These are phyloP conservation scores for Macrocybe gigantea DNA, from an alignment of 768 basidiomycete species.

Conservation along the genomic window DNA sequence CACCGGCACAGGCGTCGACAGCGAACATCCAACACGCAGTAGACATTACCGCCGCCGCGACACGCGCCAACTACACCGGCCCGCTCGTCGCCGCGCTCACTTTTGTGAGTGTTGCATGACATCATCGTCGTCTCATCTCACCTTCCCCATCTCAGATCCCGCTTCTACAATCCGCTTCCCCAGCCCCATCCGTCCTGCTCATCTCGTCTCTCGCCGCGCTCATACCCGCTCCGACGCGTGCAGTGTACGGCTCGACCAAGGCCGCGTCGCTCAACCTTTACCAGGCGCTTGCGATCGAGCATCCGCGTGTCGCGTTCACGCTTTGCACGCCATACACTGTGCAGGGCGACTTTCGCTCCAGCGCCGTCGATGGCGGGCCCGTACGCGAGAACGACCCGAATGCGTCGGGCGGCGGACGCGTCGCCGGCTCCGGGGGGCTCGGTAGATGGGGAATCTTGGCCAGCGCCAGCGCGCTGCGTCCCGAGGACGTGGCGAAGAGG, in stretches of 20 bases:
- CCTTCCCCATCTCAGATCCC: conserved; percentile 53
- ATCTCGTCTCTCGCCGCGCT: conserved; percentile 74
- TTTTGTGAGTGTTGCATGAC: conserved; percentile 44
- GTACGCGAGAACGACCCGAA: conserved; percentile 48
- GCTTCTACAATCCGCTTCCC: conserved; percentile 56
- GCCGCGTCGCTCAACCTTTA: conserved; percentile 72
- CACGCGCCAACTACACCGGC: conserved; percentile 62
- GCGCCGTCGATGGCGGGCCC: conserved; percentile 59
- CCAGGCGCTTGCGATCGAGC: conserved; percentile 76
- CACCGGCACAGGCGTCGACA: conserved; percentile 31
- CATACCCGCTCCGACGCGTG: conserved; percentile 81
- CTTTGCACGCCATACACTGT: conserved; percentile 64
- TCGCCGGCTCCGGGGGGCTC: too few species aligned
- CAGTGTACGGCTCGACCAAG: conserved; percentile 83
- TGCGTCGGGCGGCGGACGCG: conserved; percentile 29
- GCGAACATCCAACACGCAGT: conserved; percentile 58
- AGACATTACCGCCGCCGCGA: conserved; percentile 50
- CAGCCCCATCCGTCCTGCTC: conserved; percentile 68
- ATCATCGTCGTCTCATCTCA: background rate
- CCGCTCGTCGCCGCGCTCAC: conserved; percentile 65
- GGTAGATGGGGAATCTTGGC: too few species aligned
- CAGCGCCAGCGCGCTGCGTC: conserved; percentile 30
- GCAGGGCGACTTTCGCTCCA: conserved; percentile 73
- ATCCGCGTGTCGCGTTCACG: conserved; percentile 61
- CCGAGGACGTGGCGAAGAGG: conserved; percentile 51